Percentiles rank a stretch among this genome's conserved stretches.
Evolutionary conservation across 2,329 filamentous ascomycete genomes (phyloP).

Genomic region (Seiridium cupressi): DNA sequence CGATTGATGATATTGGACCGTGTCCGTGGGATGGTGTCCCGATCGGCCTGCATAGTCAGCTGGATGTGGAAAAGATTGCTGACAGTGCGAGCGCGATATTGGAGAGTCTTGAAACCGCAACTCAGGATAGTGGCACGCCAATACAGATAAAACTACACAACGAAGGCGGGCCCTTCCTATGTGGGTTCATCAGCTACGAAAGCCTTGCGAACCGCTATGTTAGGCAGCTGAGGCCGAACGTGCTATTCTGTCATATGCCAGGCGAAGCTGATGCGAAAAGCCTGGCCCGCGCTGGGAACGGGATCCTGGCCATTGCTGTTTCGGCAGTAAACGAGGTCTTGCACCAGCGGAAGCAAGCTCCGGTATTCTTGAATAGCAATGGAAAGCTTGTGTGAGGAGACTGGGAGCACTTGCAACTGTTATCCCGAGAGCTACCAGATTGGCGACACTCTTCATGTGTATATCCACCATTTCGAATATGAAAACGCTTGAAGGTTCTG

Average conservation of each 20-base stretch:
- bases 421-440: too few species aligned
- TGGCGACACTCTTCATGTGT: too few species aligned
- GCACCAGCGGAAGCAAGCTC: too few species aligned
- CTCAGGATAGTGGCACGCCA: neutral
- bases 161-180: conserved; percentile 5
- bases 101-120: neutral
- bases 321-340: neutral
- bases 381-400: too few species aligned
- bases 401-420: too few species aligned
- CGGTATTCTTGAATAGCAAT: too few species aligned
- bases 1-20: neutral
- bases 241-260: conserved; percentile 9
- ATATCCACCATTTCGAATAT: too few species aligned
- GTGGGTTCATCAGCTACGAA: conserved; percentile 10
- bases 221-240: neutral
- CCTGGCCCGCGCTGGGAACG: neutral
- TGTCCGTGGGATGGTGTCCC: conserved; percentile 6
- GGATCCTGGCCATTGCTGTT: conserved; percentile 3
- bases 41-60: neutral
- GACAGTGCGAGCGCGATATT: neutral
- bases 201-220: conserved; percentile 8
- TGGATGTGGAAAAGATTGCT: conserved; percentile 1
- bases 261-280: conserved; percentile 3
- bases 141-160: conserved; percentile 3
- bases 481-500: too few species aligned